These are phyloP conservation scores for Vanderwaltozyma verrucispora DNA, from an alignment of 805 yeast genomes.

Conservation along the genomic window DNA sequence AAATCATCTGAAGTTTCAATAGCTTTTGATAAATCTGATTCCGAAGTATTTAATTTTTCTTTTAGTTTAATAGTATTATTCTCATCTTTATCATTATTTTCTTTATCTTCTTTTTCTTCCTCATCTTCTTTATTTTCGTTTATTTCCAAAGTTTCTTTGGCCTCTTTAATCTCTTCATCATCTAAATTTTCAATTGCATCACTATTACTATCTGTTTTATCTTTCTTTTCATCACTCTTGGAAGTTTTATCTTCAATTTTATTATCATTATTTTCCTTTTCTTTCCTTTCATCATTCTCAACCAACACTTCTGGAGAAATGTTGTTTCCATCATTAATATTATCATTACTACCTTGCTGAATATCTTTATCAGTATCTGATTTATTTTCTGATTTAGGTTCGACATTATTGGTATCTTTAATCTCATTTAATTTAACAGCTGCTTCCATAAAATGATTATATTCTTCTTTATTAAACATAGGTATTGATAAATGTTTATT, in stretches of 20 bases:
- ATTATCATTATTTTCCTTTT: too few relatives aligned
- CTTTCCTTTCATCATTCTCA: too few relatives aligned
- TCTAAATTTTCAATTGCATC: constrained; percentile 9
- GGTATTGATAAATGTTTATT: constrained; percentile 65
- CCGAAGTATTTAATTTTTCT: too few relatives aligned
- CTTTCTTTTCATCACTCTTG: too few relatives aligned
- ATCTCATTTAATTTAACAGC: constrained; percentile 11
- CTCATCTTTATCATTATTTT: constrained; percentile 4
- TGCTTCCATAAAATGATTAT: constrained; percentile 39
- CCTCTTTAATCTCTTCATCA: constrained; percentile 5
- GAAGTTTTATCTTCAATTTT: constrained; percentile 5
- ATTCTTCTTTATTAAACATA: constrained; percentile 51
- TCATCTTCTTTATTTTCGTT: constrained; percentile 20
- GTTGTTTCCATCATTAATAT: too few relatives aligned
- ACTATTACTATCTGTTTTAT: too few relatives aligned
- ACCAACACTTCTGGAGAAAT: too few relatives aligned
- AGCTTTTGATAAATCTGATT: too few relatives aligned
- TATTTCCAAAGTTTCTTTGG: constrained; percentile 1
- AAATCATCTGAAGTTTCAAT: not conserved
- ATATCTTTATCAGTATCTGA: too few relatives aligned
- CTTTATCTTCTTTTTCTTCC: constrained; percentile 10
- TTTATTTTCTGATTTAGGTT: too few relatives aligned
- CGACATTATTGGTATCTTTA: constrained; percentile 1
- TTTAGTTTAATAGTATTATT: too few relatives aligned
- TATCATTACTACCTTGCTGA: too few relatives aligned